Evolutionary conservation across 305 asterid species (phyloP).

Genomic region (Lippia alba): DNA sequence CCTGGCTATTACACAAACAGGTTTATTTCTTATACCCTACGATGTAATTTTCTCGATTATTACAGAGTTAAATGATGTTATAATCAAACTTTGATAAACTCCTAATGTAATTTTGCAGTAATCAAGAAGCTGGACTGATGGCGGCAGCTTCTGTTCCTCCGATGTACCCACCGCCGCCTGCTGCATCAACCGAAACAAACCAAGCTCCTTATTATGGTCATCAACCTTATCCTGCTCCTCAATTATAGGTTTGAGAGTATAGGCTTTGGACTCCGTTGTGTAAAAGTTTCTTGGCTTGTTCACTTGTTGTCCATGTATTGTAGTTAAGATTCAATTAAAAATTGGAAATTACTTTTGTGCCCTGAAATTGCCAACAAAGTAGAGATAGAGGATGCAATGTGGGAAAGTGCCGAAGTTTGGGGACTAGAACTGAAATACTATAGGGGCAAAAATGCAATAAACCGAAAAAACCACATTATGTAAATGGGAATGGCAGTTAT

Average conservation of each 20-base stretch:
- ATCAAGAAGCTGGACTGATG: slow-evolving; percentile 37
- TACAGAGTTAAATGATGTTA: background rate
- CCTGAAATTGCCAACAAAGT: too few relatives aligned
- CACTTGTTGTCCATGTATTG: background rate
- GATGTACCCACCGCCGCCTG: slow-evolving; percentile 17
- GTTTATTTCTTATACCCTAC: slow-evolving; percentile 26
- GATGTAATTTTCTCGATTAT: background rate
- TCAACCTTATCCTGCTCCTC: slow-evolving; percentile 43
- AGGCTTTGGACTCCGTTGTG: background rate
- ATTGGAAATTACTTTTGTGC: too few relatives aligned
- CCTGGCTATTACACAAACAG: slow-evolving; percentile 63
- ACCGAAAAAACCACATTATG: too few relatives aligned
- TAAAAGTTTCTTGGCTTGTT: background rate
- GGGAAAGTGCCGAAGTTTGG: too few relatives aligned
- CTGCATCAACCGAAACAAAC: slow-evolving; percentile 10
- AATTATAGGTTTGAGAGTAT: slow-evolving; percentile 3
- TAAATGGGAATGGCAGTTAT: too few relatives aligned
- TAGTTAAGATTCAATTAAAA: background rate
- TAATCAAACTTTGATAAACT: background rate
- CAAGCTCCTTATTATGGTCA: slow-evolving; percentile 39
- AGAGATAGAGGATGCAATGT: too few relatives aligned
- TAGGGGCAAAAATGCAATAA: too few relatives aligned
- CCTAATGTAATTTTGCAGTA: slow-evolving; percentile 22
- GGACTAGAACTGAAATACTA: too few relatives aligned
- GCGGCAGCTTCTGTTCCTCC: slow-evolving; percentile 38